These are phyloP conservation scores for Xylaria castorea DNA, from an alignment of 495 filamentous ascomycete species.

Conservation along the genomic window DNA sequence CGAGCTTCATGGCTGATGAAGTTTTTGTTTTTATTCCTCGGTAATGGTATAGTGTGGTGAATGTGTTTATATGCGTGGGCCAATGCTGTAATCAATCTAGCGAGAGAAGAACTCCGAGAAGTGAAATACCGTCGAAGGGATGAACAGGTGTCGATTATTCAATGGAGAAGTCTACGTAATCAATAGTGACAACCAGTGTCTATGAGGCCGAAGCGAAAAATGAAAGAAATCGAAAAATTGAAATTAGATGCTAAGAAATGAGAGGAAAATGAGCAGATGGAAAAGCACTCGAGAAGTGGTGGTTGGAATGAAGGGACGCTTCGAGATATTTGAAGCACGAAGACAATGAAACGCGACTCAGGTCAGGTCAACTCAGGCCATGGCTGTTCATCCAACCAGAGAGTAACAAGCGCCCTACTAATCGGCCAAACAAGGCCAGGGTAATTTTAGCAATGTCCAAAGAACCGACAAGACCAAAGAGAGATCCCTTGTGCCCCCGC, in stretches of 20 bases:
- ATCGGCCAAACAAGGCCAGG: neutral
- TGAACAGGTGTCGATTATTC: slow-evolving; percentile 8
- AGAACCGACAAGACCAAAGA: neutral
- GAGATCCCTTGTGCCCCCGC: neutral
- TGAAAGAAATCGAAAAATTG: neutral
- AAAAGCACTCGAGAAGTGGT: neutral
- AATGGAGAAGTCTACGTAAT: slow-evolving; percentile 2
- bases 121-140: neutral
- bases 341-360: slow-evolving; percentile 16
- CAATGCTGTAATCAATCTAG: neutral
- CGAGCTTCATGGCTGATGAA: slow-evolving; percentile 35
- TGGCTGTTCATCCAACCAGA: neutral
- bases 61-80: neutral
- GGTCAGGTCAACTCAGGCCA: slow-evolving; percentile 12
- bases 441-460: neutral
- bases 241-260: neutral
- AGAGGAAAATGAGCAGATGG: neutral
- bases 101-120: neutral
- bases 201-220: slow-evolving; percentile 7
- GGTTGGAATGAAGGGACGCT: neutral
- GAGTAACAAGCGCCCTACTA: slow-evolving; percentile 1
- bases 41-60: neutral
- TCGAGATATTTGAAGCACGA: slow-evolving; percentile 21
- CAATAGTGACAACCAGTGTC: slow-evolving; percentile 28
- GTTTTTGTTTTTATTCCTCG: neutral